A percentile compares a stretch with the other conserved stretches of the same genome.
Evolutionary conservation across 2,329 filamentous ascomycete species (phyloP).

Genomic region (Cryphonectria carpinicola): DNA sequence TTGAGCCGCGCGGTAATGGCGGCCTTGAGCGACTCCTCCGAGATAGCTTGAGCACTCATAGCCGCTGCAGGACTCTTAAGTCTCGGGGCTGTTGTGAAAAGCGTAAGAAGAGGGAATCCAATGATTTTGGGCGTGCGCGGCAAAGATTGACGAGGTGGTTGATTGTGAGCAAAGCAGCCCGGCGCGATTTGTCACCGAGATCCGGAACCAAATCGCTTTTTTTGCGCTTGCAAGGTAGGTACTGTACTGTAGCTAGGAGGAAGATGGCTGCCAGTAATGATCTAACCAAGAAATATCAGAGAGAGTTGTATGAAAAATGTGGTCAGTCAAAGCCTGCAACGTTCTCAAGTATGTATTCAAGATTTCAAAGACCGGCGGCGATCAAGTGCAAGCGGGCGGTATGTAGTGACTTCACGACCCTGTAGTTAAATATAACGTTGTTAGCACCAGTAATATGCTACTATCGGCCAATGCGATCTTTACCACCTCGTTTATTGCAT

Average conservation of each 20-base stretch:
- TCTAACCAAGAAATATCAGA: background rate
- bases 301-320: background rate
- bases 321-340: background rate
- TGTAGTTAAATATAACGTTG: background rate
- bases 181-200: background rate
- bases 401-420: constrained; percentile 4
- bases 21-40: constrained; percentile 69
- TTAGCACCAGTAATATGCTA: background rate
- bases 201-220: background rate
- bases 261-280: background rate
- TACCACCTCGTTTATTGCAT: background rate
- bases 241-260: background rate
- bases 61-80: constrained; percentile 11
- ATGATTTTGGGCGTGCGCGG: background rate
- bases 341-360: background rate
- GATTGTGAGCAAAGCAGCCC: background rate
- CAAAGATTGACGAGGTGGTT: background rate
- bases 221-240: background rate
- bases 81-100: background rate
- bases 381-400: background rate
- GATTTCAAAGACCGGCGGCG: background rate
- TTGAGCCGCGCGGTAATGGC: constrained; percentile 72
- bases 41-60: constrained; percentile 67
- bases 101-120: background rate
- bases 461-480: background rate